Evolutionary conservation across 2,329 filamentous ascomycete species (phyloP), one percentile per base, ranked within the genome.

Genomic region (Aaosphaeria pasadenensis): DNA sequence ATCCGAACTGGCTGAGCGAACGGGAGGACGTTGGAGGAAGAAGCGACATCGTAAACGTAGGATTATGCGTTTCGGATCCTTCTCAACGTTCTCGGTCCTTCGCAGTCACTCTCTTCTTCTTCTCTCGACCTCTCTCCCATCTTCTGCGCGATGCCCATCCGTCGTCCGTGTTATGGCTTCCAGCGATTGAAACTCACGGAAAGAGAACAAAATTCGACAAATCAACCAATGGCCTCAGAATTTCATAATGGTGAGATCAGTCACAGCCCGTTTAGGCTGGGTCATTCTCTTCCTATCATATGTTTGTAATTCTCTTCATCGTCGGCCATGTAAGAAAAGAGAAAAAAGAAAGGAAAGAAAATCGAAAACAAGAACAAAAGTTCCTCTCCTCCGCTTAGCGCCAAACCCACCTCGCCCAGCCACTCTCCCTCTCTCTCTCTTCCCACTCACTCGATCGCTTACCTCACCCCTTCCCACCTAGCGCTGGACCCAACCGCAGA

Each of bases 211-310:
- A 35, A 13, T 32, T 35, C n/a, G 24, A 32, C 32, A 39, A 7
- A 28, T 28, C 3, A 30, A 24, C 17, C 42, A 62, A 59, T 63
- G 64, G 66, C 66, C 65, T 69, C 66, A 68, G 66, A 66, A 58
- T 47, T 39, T 29, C 51, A 57, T 54, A 55, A 50, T 56, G 47
- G 53, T 69, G 59, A 67, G 61, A 66, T 69, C 66, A 69, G 57
- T 61, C 62, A 52, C 59, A 51, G 56, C 60, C 44, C 17, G 31
- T 11, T 11, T 24, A 43, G 28, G 59, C 60, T 56, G 53, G 55
- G 60, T 71, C 66, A 69, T 62, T 64, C 67, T 71, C 67, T 71
- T 71, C 67, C 67, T 71, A 71, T 71, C 63, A 67, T 62, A 52
- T 57, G 46, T 53, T 56, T 24, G 17, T 50, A 51, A 53, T 45